These are phyloP conservation scores for Verbascum thapsus DNA, from an alignment of 257 asterid genomes.

Conservation along the genomic window DNA sequence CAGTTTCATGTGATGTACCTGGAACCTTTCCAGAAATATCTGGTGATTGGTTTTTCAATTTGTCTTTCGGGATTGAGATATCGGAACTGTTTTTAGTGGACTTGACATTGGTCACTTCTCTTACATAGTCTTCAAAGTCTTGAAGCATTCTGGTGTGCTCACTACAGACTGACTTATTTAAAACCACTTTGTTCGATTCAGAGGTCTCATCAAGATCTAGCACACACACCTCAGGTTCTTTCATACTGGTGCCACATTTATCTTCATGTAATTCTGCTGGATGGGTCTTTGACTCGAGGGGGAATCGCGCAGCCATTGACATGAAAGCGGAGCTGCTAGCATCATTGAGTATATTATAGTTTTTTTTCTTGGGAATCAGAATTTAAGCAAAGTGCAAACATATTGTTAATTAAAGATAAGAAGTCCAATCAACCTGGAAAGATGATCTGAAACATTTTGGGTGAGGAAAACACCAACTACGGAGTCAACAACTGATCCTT, in stretches of 20 bases:
- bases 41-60: slow-evolving; percentile 38
- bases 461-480: slow-evolving; percentile 78
- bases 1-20: slow-evolving; percentile 43
- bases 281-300: slow-evolving; percentile 37
- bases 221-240: slow-evolving; percentile 50
- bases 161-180: slow-evolving; percentile 36
- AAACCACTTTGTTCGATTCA: slow-evolving; percentile 43
- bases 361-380: slow-evolving; percentile 4
- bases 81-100: slow-evolving; percentile 32
- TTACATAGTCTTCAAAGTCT: slow-evolving; percentile 34
- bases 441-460: slow-evolving; percentile 76
- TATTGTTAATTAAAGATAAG: slow-evolving; percentile 14
- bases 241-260: slow-evolving; percentile 30
- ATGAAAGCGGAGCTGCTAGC: slow-evolving; percentile 75
- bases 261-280: slow-evolving; percentile 43
- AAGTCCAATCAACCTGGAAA: slow-evolving; percentile 57
- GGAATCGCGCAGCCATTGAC: slow-evolving; percentile 64
- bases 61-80: slow-evolving; percentile 34
- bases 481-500: slow-evolving; percentile 80
- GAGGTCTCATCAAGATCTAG: slow-evolving; percentile 46
- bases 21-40: slow-evolving; percentile 41
- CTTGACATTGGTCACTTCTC: slow-evolving; percentile 39
- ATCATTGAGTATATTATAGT: slow-evolving; percentile 12
- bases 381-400: slow-evolving; percentile 1
- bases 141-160: slow-evolving; percentile 41